Evolutionary conservation across 2,329 filamentous ascomycete genomes (phyloP).

Genomic region (Leptodontidium sp.): DNA sequence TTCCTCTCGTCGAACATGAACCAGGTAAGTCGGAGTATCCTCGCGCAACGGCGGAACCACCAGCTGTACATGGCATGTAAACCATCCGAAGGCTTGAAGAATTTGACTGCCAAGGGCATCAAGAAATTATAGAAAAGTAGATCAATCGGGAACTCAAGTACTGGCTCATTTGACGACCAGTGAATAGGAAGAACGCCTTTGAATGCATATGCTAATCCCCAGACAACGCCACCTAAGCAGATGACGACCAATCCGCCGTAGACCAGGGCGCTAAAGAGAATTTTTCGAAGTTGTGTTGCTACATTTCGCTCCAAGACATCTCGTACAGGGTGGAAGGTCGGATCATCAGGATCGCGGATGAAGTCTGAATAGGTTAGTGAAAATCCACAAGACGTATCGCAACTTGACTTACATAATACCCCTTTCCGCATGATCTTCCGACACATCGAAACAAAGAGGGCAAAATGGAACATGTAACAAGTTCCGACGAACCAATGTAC

Average conservation of each 20-base stretch:
- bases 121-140: slow-evolving; percentile 96
- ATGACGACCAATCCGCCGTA: slow-evolving; percentile 93
- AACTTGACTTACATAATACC: slow-evolving; percentile 76
- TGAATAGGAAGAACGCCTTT: slow-evolving; percentile 84
- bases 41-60: slow-evolving; percentile 93
- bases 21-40: slow-evolving; percentile 81
- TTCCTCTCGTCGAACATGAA: slow-evolving; percentile 90
- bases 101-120: slow-evolving; percentile 85
- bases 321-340: slow-evolving; percentile 96
- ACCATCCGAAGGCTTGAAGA: slow-evolving; percentile 85
- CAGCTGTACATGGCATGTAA: slow-evolving; percentile 88
- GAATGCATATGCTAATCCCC: slow-evolving; percentile 78
- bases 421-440: slow-evolving; percentile 96
- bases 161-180: slow-evolving; percentile 91
- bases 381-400: neutral
- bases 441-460: slow-evolving; percentile 98
- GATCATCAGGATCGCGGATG: slow-evolving; percentile 96
- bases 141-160: slow-evolving; percentile 93
- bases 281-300: slow-evolving; percentile 92
- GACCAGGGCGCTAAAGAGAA: slow-evolving; percentile 92
- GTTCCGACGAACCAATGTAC: slow-evolving; percentile 99
- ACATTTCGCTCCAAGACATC: slow-evolving; percentile 95
- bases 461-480: slow-evolving; percentile 99
- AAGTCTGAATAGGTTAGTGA: slow-evolving; percentile 70
- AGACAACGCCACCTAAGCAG: slow-evolving; percentile 94